Evolutionary conservation across 2,329 filamentous ascomycete genomes (phyloP), one percentile per base, ranked within the genome.

Genomic region (Penicillium sp.): DNA sequence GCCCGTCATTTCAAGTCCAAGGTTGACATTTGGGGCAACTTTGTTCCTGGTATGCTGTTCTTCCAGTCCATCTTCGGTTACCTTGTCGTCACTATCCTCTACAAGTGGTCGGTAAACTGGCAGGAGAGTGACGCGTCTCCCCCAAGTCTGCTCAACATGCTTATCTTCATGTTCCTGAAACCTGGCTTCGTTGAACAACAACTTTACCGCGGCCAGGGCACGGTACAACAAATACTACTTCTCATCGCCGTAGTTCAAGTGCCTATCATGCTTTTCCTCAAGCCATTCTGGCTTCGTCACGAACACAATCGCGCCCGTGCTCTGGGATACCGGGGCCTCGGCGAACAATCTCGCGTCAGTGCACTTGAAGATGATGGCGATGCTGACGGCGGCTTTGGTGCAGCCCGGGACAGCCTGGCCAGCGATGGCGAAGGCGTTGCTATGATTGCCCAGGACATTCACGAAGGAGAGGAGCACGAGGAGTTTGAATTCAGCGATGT

Each of bases 51-150:
- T 52, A 96, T 99, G 93, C 92, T 99, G 69, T 99, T 99, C 81
- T 98, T 99, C 86, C 96, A 99, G 80, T 88, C 92, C 63, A 99
- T 99, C 73, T 99, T 99, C 65, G 95, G 95, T 51, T 99, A 99
- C 73, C 85, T 99, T 19, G 91, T 96, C 48, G 81, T 97, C 71
- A 92, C 91, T 69, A 97, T 99, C 71, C 79, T 99, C 67, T 98
- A 96, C 84, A 99, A 99, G 79, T 99, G 96, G 95, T 89, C 85
- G 10, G 84, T 96, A 37, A 88, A 99, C 75, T 99, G 95, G 95
- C 78, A 79, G 48, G 86, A 82, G 11, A 83, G 82, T 43, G 86
- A 82, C 42, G 73, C 83, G 65, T 83, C 85, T 61, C 91, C 96
- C 1, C 95, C 96, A 2, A 92, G 92, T 69, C 82, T 99, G 59